Evolutionary conservation across 2,329 filamentous ascomycete genomes (phyloP).

Genomic region (Pseudogymnoascus sp.): DNA sequence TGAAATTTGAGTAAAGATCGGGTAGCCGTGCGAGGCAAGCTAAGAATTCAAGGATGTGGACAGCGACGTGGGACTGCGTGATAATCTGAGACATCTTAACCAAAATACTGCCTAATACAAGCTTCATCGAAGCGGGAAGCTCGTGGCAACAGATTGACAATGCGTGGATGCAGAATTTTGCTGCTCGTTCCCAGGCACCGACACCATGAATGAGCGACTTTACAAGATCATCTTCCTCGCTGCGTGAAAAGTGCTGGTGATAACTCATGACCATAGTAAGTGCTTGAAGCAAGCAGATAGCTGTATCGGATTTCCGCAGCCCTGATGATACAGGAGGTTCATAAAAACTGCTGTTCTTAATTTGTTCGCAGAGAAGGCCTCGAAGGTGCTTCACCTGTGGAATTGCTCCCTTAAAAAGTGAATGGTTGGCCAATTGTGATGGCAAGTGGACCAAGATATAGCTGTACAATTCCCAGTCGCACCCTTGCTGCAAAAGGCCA

Average conservation of each 20-base stretch:
- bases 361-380: conserved; percentile 71
- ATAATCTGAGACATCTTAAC: conserved; percentile 95
- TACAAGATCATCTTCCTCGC: conserved; percentile 84
- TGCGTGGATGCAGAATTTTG: conserved; percentile 89
- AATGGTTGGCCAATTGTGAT: conserved; percentile 82
- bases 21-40: conserved; percentile 78
- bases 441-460: conserved; percentile 81
- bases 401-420: conserved; percentile 68
- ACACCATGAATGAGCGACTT: conserved; percentile 81
- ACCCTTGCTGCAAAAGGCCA: conserved; percentile 63
- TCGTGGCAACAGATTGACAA: conserved; percentile 94
- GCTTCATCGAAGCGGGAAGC: conserved; percentile 78
- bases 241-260: conserved; percentile 73
- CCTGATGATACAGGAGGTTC: conserved; percentile 76
- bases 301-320: conserved; percentile 79
- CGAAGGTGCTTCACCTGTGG: conserved; percentile 70
- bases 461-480: conserved; percentile 88
- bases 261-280: conserved; percentile 87
- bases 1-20: conserved; percentile 78
- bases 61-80: conserved; percentile 81
- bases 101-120: conserved; percentile 75
- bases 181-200: conserved; percentile 74
- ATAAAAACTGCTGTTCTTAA: conserved; percentile 67
- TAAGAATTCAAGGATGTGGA: conserved; percentile 95
- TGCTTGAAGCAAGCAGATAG: conserved; percentile 79